Evolutionary conservation across 2,329 filamentous ascomycete genomes (phyloP), one percentile per base, ranked within the genome.

Genomic region (Lachnellula occidentalis): DNA sequence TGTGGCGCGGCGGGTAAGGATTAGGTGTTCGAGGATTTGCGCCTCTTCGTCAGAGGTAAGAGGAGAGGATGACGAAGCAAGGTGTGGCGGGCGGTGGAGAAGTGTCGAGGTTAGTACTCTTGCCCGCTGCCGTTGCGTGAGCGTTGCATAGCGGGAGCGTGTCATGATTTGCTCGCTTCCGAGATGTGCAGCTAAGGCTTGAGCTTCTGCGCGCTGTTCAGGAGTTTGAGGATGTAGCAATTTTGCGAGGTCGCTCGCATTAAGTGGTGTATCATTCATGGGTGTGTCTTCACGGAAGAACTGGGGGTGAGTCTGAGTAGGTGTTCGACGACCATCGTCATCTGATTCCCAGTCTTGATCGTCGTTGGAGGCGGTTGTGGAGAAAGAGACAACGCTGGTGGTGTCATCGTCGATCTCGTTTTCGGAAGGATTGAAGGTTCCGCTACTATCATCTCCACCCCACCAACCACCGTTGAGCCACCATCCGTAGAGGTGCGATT

Each of bases 381-480:
- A 60, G 22, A 66, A 78, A 2, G 90, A 90, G n/a, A 94, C 73
- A 36, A 95, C 77, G 65, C 92, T 96, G 1, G 90, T 95, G 8
- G 80, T 81, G 66, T 95, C 90, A 66, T 86, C 84, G 45, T 86
- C 78, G 11, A 83, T 76, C 3, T 82, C 77, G 4, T 74, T 68
- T 11, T 75, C 70, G 7, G 70, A 65, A 1, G 85, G 85, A 34
- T 76, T 70, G 69, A 92, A 97, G 58, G 92, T 87, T 27, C 88
- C 88, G 65, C 89, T 96, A 5, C 78, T 77, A 68, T 97, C 92
- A 34, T 85, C 77, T 15, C 86, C 85, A 1, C 92, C 92, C 85
- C 90, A 96, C 74, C 88, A 88, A 7, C 89, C 90, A 19, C 90
- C 90, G 51, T 78, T 76, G 50, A 87, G 83, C 88, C 90, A 97